Conservation (phyloP, 768 basidiomycete genomes). For the Crucibulum laeve region DNA sequence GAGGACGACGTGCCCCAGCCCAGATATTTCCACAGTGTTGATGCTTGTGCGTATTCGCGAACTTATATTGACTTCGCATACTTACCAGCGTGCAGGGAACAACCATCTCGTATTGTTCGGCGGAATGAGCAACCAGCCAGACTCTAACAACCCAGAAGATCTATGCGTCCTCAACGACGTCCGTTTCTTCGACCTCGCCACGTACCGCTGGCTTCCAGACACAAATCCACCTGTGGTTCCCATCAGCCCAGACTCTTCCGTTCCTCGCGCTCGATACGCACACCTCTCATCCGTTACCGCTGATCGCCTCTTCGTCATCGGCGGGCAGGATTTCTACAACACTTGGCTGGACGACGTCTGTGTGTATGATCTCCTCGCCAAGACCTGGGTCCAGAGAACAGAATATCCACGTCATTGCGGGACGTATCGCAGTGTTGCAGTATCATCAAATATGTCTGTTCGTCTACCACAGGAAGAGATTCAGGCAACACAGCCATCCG, state of each 20-base stretch:
- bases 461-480: slow-evolving; percentile 65
- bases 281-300: slow-evolving; percentile 88
- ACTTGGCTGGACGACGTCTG: slow-evolving; percentile 93
- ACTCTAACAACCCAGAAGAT: slow-evolving; percentile 69
- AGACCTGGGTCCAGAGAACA: slow-evolving; percentile 75
- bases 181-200: slow-evolving; percentile 77
- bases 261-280: slow-evolving; percentile 88
- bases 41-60: slow-evolving; percentile 55
- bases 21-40: slow-evolving; percentile 94
- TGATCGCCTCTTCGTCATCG: slow-evolving; percentile 85
- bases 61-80: neutral
- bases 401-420: slow-evolving; percentile 92
- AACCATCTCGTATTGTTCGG: slow-evolving; percentile 91
- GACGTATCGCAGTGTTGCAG: slow-evolving; percentile 91
- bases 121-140: slow-evolving; percentile 84
- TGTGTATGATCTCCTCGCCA: slow-evolving; percentile 73
- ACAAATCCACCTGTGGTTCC: slow-evolving; percentile 26
- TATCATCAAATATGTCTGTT: slow-evolving; percentile 65
- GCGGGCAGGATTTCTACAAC: slow-evolving; percentile 92
- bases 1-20: slow-evolving; percentile 75
- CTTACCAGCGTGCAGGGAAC: slow-evolving; percentile 53
- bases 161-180: slow-evolving; percentile 92
- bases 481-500: slow-evolving; percentile 31
- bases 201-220: slow-evolving; percentile 66
- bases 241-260: slow-evolving; percentile 41